Evolutionary conservation across 176 grass and related monocot genomes (phyloP).

Genomic region (Zoysia japonica): DNA sequence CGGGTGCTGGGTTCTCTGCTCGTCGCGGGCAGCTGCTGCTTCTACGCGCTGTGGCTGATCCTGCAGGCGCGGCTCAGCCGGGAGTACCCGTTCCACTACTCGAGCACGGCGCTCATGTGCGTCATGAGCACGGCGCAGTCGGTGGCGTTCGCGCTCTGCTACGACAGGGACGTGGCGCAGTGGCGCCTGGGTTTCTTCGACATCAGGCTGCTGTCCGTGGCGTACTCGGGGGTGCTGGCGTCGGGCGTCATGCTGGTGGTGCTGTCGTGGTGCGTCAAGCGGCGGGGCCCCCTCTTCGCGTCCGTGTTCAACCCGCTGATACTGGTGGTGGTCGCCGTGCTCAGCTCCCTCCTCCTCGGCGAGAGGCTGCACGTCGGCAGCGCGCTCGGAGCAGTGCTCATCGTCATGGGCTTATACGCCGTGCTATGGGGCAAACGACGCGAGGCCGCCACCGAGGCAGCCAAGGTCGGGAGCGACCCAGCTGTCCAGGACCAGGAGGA

Average conservation of each 20-base stretch:
- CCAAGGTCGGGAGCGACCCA: slow-evolving; percentile 32
- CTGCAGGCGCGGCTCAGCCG: slow-evolving; percentile 66
- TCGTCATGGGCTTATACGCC: slow-evolving; percentile 68
- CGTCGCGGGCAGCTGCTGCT: slow-evolving; percentile 51
- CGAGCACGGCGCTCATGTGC: slow-evolving; percentile 80
- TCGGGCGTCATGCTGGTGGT: slow-evolving; percentile 64
- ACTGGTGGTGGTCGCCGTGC: slow-evolving; percentile 64
- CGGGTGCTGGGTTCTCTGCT: slow-evolving; percentile 52
- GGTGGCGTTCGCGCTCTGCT: slow-evolving; percentile 50
- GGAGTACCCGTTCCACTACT: slow-evolving; percentile 71
- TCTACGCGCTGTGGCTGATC: slow-evolving; percentile 72
- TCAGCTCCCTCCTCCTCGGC: slow-evolving; percentile 72
- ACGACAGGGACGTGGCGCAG: slow-evolving; percentile 26
- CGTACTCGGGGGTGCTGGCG: slow-evolving; percentile 58
- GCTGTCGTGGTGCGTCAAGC: slow-evolving; percentile 79
- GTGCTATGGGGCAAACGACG: slow-evolving; percentile 84
- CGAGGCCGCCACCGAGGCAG: slow-evolving; percentile 32
- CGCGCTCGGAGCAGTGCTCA: slow-evolving; percentile 62
- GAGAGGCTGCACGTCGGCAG: slow-evolving; percentile 76
- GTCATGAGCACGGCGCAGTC: slow-evolving; percentile 62
- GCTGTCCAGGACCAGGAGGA: too few species aligned
- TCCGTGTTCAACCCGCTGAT: slow-evolving; percentile 86
- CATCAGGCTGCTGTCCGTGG: slow-evolving; percentile 53
- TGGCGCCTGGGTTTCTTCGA: slow-evolving; percentile 54
- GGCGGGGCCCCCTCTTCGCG: slow-evolving; percentile 65